Percentiles rank a stretch among this genome's conserved stretches.
Conservation (phyloP, 2,329 filamentous ascomycete genomes). For the Colletotrichum destructivum region DNA sequence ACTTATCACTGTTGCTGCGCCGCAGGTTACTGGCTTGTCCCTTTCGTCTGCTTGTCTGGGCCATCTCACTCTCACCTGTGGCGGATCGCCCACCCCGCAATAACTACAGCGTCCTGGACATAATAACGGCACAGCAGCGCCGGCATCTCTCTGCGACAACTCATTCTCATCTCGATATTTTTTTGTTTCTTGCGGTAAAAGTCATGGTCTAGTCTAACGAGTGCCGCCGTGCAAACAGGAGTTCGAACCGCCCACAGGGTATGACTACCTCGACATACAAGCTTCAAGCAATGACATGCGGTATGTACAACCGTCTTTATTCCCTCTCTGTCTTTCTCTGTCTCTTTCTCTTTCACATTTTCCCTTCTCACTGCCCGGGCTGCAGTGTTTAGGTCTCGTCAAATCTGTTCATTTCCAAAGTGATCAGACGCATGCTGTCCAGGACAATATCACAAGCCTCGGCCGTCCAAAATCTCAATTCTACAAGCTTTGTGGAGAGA, state of each 20-base stretch:
- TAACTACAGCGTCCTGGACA: slow-evolving; percentile 15
- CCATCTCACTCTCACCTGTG: slow-evolving; percentile 26
- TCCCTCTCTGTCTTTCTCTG: neutral
- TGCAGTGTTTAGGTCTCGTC: slow-evolving; percentile 27
- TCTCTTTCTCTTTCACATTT: neutral
- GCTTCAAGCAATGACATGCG: slow-evolving; percentile 67
- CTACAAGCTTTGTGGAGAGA: slow-evolving; percentile 13
- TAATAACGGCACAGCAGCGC: slow-evolving; percentile 38
- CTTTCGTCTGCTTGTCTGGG: slow-evolving; percentile 23
- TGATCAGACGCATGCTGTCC: slow-evolving; percentile 19
- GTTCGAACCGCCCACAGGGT: slow-evolving; percentile 69
- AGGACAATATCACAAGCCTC: slow-evolving; percentile 6
- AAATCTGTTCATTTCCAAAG: slow-evolving; percentile 37
- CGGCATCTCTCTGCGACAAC: slow-evolving; percentile 28
- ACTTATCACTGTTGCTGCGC: slow-evolving; percentile 19
- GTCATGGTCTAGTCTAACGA: slow-evolving; percentile 48
- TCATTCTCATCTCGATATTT: slow-evolving; percentile 17
- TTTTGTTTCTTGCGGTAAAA: slow-evolving; percentile 17
- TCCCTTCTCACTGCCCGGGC: slow-evolving; percentile 5
- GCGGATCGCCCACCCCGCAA: slow-evolving; percentile 10
- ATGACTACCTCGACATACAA: slow-evolving; percentile 69
- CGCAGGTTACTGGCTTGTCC: slow-evolving; percentile 20
- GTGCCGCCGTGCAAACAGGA: slow-evolving; percentile 60
- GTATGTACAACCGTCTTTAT: slow-evolving; percentile 58
- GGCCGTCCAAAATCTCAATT: slow-evolving; percentile 12